These are phyloP conservation scores for Nemania diffusa DNA, from an alignment of 2,329 filamentous ascomycete species.

Conservation along the genomic window DNA sequence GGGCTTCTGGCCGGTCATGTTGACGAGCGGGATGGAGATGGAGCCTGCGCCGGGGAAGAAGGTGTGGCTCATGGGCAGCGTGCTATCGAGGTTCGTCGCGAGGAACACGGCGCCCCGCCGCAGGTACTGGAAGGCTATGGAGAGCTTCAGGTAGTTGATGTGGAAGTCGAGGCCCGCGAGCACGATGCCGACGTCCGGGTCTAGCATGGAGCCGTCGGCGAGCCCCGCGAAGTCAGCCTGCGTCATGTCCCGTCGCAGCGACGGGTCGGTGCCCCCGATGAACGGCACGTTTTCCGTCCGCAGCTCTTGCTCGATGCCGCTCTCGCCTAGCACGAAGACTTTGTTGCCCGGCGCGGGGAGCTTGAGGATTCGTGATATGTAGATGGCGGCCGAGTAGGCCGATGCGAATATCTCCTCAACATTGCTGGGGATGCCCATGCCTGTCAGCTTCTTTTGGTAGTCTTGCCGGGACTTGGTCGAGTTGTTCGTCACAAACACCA, in stretches of 20 bases:
- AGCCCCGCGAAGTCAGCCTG: constrained; percentile 83
- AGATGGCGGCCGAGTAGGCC: constrained; percentile 93
- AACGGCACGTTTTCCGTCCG: constrained; percentile 80
- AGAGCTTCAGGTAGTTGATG: constrained; percentile 92
- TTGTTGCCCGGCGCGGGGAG: constrained; percentile 84
- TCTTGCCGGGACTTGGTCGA: constrained; percentile 94
- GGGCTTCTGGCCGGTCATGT: constrained; percentile 76
- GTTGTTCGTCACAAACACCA: constrained; percentile 98
- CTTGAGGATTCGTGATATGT: constrained; percentile 91
- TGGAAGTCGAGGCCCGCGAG: constrained; percentile 93
- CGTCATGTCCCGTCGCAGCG: constrained; percentile 79
- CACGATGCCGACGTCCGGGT: constrained; percentile 89
- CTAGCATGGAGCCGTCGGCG: constrained; percentile 78
- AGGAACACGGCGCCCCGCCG: constrained; percentile 84
- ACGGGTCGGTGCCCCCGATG: constrained; percentile 87
- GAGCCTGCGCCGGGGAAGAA: constrained; percentile 94
- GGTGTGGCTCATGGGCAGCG: constrained; percentile 80
- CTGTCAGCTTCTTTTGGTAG: constrained; percentile 90
- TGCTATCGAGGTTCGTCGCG: constrained; percentile 93
- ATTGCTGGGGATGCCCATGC: constrained; percentile 80
- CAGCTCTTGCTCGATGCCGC: constrained; percentile 90
- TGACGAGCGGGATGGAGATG: constrained; percentile 79
- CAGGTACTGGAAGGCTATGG: constrained; percentile 87
- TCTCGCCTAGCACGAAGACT: constrained; percentile 92
- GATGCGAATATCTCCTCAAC: constrained; percentile 96